These are phyloP conservation scores for Venustampulla echinocandica DNA, from an alignment of 495 filamentous ascomycete genomes.

Conservation along the genomic window DNA sequence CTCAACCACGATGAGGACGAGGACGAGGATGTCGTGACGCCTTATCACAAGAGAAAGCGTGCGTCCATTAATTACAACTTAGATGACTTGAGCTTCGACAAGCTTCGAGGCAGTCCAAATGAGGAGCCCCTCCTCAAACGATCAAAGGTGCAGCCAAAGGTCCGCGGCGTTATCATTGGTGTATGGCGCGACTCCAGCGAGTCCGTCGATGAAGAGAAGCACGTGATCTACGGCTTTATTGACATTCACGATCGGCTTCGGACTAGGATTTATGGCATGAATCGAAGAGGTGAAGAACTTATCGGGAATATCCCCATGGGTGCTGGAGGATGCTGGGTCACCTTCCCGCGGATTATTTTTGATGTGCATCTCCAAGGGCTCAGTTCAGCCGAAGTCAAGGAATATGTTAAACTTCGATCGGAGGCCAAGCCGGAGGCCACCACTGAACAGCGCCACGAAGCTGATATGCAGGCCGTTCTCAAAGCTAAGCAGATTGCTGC, in stretches of 20 bases:
- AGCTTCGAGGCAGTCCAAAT: constrained; percentile 12
- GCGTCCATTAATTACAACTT: constrained; percentile 32
- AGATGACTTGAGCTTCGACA: constrained; percentile 23
- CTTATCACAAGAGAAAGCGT: constrained; percentile 43
- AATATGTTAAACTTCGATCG: constrained; percentile 43
- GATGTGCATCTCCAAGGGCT: constrained; percentile 37
- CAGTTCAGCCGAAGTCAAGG: constrained; percentile 41
- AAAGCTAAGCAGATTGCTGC: constrained; percentile 31
- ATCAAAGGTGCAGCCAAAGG: constrained; percentile 26
- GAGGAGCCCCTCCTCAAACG: constrained; percentile 20
- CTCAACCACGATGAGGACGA: constrained; percentile 15
- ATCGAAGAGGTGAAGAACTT: constrained; percentile 31
- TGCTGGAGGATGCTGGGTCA: constrained; percentile 48
- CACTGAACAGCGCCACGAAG: constrained; percentile 26
- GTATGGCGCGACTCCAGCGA: constrained; percentile 45
- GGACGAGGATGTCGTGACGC: constrained; percentile 20
- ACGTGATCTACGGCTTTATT: constrained; percentile 45
- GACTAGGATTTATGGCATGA: constrained; percentile 37
- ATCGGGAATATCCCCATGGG: constrained; percentile 36
- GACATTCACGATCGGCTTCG: constrained; percentile 44
- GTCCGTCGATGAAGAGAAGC: constrained; percentile 33
- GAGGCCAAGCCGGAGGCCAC: constrained; percentile 26
- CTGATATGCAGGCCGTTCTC: constrained; percentile 27
- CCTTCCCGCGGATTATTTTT: constrained; percentile 44
- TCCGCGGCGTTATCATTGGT: constrained; percentile 36